Evolutionary conservation across 305 asterid species (phyloP), one percentile per base, ranked within the genome.

Genomic region (Fraxinus platypoda): DNA sequence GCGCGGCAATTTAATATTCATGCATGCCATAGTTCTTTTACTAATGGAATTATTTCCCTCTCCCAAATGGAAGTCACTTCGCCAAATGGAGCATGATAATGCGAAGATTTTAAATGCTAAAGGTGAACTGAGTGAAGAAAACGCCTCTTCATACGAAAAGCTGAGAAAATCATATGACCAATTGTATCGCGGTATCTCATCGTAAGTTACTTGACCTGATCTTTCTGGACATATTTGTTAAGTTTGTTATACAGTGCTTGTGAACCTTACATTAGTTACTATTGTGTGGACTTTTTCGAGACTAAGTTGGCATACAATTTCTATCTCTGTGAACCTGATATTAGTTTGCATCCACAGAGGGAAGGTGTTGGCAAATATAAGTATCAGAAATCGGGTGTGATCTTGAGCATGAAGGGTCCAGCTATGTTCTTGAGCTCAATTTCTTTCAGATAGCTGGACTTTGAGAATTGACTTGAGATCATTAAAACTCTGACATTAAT

Each of bases 11-110:
- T 17, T 35, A 74, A 76, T 76, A 25, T 13, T 49, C 43, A 19
- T 52, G 72, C 73, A 54, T 57, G 31, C 43, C 30, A 76, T 46
- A 52, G 43, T 52, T 52, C 43, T 77, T 57, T 77, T 57, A 30
- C 70, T 77, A 33, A 49, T 49, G 46, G 49, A 34, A 80, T 76
- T 75, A 21, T 68, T 49, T 76, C 79, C 81, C 77, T 72, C 83
- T 81, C 82, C 77, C 84, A 75, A 81, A 81, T 85, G 86, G 86
- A 70, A 97, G 98, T 91, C 96, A 49, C 98, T 97, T 89, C 97
- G 97, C 85, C 97, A 93, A 89, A 90, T 97, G 97, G 99, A 97
- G 92, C 97, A 91, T 82, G 98, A 97, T 86, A 97, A 97, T 87
- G 95, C 95, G 7, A 97, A 97, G 94, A 92, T 90, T 84, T 84